A percentile compares a stretch with the other conserved stretches of the same genome.
phyloP scores from a whole-genome alignment of 1,139 yeast species.

The Scheffersomyces lignicola region DNA sequence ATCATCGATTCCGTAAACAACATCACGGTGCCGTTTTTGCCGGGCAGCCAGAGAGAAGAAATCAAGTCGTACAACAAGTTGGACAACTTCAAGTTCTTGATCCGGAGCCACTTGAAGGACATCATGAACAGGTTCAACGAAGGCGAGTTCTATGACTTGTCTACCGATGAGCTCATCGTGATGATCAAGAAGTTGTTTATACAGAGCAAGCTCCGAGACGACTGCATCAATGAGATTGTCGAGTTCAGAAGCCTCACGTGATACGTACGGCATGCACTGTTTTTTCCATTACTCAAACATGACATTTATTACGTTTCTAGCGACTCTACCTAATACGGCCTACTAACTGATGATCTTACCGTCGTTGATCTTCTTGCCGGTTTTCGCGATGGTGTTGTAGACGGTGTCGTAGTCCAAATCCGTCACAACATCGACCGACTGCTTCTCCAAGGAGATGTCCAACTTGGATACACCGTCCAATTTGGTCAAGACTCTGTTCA shows the following conservation, averaged over 20 bases:
- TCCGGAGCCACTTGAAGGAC: conserved; percentile 60
- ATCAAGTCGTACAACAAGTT: conserved; percentile 41
- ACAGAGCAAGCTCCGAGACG: conserved; percentile 65
- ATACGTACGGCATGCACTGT: not conserved
- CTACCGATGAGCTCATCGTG: conserved; percentile 62
- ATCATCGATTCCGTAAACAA: conserved; percentile 24
- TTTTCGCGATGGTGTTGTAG: conserved; percentile 75
- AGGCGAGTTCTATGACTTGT: conserved; percentile 72
- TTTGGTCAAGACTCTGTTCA: conserved; percentile 70
- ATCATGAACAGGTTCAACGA: conserved; percentile 71
- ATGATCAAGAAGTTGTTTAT: conserved; percentile 65
- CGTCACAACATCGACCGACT: conserved; percentile 78
- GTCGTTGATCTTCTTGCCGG: conserved; percentile 80
- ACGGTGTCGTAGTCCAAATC: conserved; percentile 72
- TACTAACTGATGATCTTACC: conserved; percentile 62
- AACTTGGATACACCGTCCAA: conserved; percentile 73
- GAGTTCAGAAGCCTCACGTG: conserved; percentile 22
- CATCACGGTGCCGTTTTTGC: conserved; percentile 17
- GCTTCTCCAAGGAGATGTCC: conserved; percentile 76
- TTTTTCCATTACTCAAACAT: not conserved
- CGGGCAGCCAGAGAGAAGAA: conserved; percentile 17
- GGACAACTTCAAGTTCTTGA: conserved; percentile 43
- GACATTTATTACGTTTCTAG: not conserved
- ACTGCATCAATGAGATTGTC: conserved; percentile 60
- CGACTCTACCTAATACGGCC: too few species aligned